These are phyloP conservation scores for Akanthomyces muscarius DNA, from an alignment of 2,329 filamentous ascomycete species.

Conservation along the genomic window DNA sequence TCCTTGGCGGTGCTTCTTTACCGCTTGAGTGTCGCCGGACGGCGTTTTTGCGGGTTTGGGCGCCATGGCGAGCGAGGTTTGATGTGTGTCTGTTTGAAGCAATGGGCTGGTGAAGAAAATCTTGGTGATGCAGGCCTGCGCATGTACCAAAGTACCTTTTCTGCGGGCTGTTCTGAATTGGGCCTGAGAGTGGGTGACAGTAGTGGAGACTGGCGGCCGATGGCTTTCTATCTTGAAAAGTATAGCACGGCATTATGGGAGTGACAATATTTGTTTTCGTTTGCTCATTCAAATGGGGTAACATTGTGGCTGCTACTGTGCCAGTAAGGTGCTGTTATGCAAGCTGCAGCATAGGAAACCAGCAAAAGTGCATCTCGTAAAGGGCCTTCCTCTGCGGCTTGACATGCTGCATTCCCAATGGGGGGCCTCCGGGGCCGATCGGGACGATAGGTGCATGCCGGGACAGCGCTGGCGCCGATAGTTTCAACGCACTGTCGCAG, in stretches of 20 bases:
- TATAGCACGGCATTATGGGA: not conserved
- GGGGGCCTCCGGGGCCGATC: not conserved
- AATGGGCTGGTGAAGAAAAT: conserved; percentile 1
- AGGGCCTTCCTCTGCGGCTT: not conserved
- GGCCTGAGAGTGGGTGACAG: conserved; percentile 8
- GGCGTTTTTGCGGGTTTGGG: conserved; percentile 30
- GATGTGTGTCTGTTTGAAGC: not conserved
- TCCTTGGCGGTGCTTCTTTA: conserved; percentile 60
- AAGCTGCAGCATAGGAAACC: not conserved
- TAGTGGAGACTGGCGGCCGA: conserved; percentile 2
- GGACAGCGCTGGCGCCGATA: not conserved
- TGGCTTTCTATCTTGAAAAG: not conserved
- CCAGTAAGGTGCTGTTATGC: no score
- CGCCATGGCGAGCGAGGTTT: conserved; percentile 25
- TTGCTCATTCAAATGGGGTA: not conserved
- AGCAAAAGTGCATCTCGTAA: not conserved
- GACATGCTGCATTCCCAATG: not conserved
- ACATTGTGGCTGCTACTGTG: not conserved
- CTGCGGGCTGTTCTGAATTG: conserved; percentile 6
- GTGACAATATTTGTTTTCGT: not conserved
- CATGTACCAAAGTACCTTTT: conserved; percentile 3
- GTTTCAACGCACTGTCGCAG: not conserved
- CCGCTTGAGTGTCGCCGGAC: conserved; percentile 34
- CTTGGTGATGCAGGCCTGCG: not conserved
- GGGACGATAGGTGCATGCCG: not conserved